A percentile compares a stretch with the other conserved stretches of the same genome.
Evolutionary conservation across 345 rosid species (phyloP).

Genomic region (Eucalyptus grandis): DNA sequence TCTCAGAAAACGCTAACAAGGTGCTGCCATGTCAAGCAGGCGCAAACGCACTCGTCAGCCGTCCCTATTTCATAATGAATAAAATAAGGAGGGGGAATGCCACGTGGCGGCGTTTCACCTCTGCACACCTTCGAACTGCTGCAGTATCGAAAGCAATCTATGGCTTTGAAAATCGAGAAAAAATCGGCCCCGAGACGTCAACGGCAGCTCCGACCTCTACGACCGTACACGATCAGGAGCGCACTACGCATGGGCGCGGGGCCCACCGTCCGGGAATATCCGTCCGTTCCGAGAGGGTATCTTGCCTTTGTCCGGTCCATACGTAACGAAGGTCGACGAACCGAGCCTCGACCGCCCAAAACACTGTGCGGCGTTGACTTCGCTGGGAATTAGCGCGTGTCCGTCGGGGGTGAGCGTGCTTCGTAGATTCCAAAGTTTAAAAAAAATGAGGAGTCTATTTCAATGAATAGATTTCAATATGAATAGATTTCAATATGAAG

Average conservation of each 20-base stretch:
- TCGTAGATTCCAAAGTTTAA: too few relatives aligned
- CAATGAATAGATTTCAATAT: too few relatives aligned
- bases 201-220: background rate
- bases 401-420: background rate
- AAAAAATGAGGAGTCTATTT: accelerated
- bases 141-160: background rate
- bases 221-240: background rate
- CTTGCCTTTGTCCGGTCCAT: background rate
- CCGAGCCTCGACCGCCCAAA: background rate
- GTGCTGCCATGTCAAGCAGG: background rate
- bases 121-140: background rate
- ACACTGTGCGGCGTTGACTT: background rate
- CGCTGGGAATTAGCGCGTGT: background rate
- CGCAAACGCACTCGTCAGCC: background rate
- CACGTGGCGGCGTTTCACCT: background rate
- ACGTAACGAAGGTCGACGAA: background rate
- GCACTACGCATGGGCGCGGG: background rate
- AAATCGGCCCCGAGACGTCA: background rate
- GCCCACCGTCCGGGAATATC: background rate
- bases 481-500: too few relatives aligned
- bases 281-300: background rate
- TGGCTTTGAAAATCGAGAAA: background rate
- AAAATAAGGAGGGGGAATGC: background rate
- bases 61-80: background rate
- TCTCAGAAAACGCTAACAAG: background rate